Evolutionary conservation across 179 eudicot species (phyloP).

Genomic region (Heliamphora ciliata): DNA sequence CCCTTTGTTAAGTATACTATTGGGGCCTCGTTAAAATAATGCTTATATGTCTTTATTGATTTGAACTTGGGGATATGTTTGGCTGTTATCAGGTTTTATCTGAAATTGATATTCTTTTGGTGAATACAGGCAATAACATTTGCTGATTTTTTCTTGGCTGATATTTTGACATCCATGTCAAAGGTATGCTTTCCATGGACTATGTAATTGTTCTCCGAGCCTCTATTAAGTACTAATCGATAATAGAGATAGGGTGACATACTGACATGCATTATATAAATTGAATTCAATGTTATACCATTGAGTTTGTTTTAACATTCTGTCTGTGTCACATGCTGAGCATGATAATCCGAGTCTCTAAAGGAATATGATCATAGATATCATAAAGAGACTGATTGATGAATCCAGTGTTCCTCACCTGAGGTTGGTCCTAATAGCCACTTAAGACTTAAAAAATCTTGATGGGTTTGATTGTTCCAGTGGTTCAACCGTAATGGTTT

Average conservation of each 20-base stretch:
- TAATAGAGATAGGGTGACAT: neutral
- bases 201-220: neutral
- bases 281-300: neutral
- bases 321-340: neutral
- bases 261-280: neutral
- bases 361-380: neutral
- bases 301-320: neutral
- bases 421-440: neutral
- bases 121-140: conserved; percentile 80
- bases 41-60: no score
- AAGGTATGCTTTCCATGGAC: conserved; percentile 49
- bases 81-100: neutral
- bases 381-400: no score
- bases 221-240: neutral
- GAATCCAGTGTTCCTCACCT: no score
- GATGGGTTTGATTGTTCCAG: neutral
- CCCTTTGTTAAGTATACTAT: no score
- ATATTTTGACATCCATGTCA: conserved; percentile 92
- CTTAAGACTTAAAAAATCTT: neutral
- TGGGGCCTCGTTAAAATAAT: no score
- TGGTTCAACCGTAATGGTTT: neutral
- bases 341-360: neutral
- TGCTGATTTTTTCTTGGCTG: conserved; percentile 96
- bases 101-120: conserved; percentile 16
- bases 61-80: no score